A percentile compares a stretch with the other conserved stretches of the same genome.
Evolutionary conservation across 345 rosid genomes (phyloP).

Genomic region (Brassica nigra): DNA sequence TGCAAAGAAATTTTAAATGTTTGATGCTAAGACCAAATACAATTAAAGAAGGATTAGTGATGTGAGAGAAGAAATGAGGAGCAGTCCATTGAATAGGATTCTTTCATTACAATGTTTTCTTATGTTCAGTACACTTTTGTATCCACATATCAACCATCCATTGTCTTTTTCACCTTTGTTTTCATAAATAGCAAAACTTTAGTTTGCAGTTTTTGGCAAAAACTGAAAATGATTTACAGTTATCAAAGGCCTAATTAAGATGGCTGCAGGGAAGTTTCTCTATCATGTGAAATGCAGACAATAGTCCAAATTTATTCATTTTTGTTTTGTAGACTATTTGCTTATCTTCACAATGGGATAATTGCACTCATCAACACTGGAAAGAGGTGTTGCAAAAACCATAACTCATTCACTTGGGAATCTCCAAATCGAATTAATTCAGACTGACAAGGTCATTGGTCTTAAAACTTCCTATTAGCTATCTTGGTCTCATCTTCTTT

Average conservation of each 20-base stretch:
- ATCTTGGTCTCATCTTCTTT: neutral
- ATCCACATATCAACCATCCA: constrained; percentile 26
- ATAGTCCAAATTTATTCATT: no score
- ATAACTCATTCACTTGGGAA: neutral
- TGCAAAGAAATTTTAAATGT: constrained; percentile 25
- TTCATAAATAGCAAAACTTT: constrained; percentile 12
- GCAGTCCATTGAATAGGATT: constrained; percentile 32
- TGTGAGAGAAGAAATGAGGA: constrained; percentile 25
- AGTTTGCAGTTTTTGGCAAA: neutral
- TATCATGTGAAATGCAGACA: neutral
- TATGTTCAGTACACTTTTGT: constrained; percentile 23
- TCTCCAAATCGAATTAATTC: neutral
- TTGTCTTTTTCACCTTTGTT: constrained; percentile 37
- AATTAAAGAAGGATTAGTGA: constrained; percentile 10
- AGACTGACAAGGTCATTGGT: neutral
- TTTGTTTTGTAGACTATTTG: neutral
- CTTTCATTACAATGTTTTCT: constrained; percentile 32
- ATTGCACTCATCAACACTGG: neutral
- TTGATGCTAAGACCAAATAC: constrained; percentile 9
- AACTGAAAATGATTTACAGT: neutral
- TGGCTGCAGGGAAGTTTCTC: neutral
- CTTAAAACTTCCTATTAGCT: neutral
- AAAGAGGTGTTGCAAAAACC: neutral
- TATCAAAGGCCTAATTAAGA: neutral
- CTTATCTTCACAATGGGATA: neutral